Evolutionary conservation across 1,284 basidiomycete genomes (phyloP).

Genomic region (Blastosporella zonata): DNA sequence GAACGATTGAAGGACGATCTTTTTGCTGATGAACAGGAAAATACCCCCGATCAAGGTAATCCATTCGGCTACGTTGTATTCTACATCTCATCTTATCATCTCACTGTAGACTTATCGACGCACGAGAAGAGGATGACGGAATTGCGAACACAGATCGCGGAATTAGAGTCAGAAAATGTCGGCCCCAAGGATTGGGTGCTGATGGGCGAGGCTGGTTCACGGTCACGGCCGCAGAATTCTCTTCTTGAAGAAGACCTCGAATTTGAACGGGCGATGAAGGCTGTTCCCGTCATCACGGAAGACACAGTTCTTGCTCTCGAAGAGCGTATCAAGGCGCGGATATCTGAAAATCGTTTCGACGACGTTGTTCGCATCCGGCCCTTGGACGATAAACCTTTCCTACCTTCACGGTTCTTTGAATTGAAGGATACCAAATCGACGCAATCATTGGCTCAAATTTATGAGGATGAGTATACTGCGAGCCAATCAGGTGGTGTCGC

Average conservation of each 20-base stretch:
- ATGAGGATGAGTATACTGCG: constrained; percentile 89
- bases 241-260: constrained; percentile 94
- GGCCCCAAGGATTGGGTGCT: constrained; percentile 84
- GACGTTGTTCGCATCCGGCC: constrained; percentile 84
- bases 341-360: constrained; percentile 86
- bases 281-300: constrained; percentile 88
- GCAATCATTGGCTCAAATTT: constrained; percentile 93
- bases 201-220: constrained; percentile 86
- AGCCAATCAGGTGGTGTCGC: constrained; percentile 52
- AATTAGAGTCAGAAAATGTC: constrained; percentile 71
- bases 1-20: constrained; percentile 64
- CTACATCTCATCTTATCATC: constrained; percentile 7
- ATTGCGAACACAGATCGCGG: constrained; percentile 65
- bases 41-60: constrained; percentile 34
- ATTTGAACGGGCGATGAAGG: constrained; percentile 88
- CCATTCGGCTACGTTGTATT: constrained; percentile 6
- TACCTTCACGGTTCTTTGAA: constrained; percentile 89
- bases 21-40: constrained; percentile 62
- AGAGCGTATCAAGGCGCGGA: constrained; percentile 88
- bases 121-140: constrained; percentile 62
- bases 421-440: constrained; percentile 86
- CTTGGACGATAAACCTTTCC: constrained; percentile 82
- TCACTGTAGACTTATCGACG: constrained; percentile 46
- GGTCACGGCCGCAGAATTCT: constrained; percentile 86
- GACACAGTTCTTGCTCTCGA: constrained; percentile 83